Conservation (phyloP, 495 filamentous ascomycete genomes). For the Tuber umbilicatum region DNA sequence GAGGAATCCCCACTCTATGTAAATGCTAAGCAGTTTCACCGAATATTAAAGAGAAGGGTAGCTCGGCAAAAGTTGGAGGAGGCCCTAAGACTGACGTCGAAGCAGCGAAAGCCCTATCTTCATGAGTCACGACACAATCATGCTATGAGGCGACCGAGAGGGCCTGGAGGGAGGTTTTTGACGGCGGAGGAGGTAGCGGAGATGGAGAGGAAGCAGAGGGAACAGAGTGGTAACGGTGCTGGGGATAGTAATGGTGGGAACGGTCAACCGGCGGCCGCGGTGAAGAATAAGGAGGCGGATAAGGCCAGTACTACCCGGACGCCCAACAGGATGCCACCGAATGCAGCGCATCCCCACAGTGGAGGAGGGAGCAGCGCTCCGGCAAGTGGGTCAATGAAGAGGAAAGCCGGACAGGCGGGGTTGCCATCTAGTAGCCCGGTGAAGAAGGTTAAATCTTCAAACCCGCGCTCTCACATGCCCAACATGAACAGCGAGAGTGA, state of each 20-base stretch:
- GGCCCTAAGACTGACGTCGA: conserved; percentile 79
- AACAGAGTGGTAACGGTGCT: conserved; percentile 28
- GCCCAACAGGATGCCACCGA: conserved; percentile 32
- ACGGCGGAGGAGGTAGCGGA: conserved; percentile 95
- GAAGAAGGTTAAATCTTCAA: conserved; percentile 36
- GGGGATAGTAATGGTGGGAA: conserved; percentile 21
- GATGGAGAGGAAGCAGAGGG: conserved; percentile 62
- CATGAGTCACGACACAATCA: conserved; percentile 99
- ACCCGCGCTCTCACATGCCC: conserved; percentile 27
- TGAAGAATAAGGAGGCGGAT: conserved; percentile 33
- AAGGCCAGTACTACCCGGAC: conserved; percentile 32
- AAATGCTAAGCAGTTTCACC: conserved; percentile 97
- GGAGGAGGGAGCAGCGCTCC: conserved; percentile 30
- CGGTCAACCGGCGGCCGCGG: conserved; percentile 17
- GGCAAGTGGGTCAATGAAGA: conserved; percentile 32
- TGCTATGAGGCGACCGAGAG: conserved; percentile 91
- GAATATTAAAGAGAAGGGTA: conserved; percentile 87
- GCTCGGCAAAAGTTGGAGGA: conserved; percentile 92
- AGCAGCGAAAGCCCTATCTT: conserved; percentile 92
- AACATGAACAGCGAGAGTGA: conserved; percentile 31
- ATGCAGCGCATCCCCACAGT: conserved; percentile 25
- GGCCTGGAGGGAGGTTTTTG: conserved; percentile 92
- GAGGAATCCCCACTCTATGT: conserved; percentile 96
- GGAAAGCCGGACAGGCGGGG: conserved; percentile 37
- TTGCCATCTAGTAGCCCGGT: conserved; percentile 30